Base-by-base conservation (phyloP, 139 green algal species). In the Chlamydomonas incerta region DNA sequence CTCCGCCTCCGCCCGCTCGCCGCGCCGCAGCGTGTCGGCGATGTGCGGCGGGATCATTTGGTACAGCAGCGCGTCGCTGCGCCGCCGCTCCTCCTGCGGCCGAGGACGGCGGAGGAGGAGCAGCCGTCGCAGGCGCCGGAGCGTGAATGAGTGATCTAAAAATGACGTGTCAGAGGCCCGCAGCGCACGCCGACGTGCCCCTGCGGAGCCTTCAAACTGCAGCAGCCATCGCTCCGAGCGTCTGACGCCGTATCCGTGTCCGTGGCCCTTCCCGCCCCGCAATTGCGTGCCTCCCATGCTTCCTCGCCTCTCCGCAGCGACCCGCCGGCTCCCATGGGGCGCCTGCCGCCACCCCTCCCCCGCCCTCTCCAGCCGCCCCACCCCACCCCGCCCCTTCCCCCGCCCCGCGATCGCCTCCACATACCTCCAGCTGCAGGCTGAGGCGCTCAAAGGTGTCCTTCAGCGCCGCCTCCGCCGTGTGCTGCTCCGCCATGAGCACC, bases 401-500 rank as follows among this genome's bases (percentile, higher is more conserved):
- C 8, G 41, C 41, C 41, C 41, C 41, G 41, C 41, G 41, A 5
- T 8, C 41, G 41, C 63, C 66, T 50, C n/a, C 31, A 1, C 73
- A 6, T 31, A 82, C 74, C 74, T 82, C 74, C 8, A 82, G 74
- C 57, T 71, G 57, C 34, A 60, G 21, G 74, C 74, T 82, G 23
- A 82, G 74, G 4, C 74, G 57, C 57, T 71, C 74, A 28, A 82
- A 82, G 33, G 58, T 82, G 24, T 82, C 74, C 55, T 71, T 71
- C 1, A 60, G 58, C 13, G 74, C 74, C 33, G 74, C 74, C 74
- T 82, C 74, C 57, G 57, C 35, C 14, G 58, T 58, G 14, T 58
- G 33, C 58, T 82, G 74, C 74, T 82, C 74, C 74, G 74, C 74
- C 74, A 82, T 35, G 13, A 82, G 35, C 15, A 82, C 58, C 74